Conservation (phyloP, 2,329 filamentous ascomycete species). For the Chrysoporthe austroafricana region DNA sequence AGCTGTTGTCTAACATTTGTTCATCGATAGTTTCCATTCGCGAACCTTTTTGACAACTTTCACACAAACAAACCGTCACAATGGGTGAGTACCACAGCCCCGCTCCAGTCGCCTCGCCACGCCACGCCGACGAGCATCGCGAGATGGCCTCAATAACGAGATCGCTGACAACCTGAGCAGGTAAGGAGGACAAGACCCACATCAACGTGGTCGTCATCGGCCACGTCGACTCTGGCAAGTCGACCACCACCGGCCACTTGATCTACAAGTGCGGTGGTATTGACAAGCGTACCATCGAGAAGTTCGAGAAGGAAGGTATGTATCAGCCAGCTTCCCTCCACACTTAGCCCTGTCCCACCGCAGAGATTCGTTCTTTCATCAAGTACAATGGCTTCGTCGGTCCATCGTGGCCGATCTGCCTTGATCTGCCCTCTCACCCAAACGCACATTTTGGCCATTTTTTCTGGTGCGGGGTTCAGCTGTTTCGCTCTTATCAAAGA, state of each 20-base stretch:
- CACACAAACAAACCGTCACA: constrained; percentile 24
- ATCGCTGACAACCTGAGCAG: constrained; percentile 27
- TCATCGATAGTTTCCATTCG: constrained; percentile 22
- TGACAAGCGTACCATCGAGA: constrained; percentile 99
- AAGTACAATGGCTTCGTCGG: no score
- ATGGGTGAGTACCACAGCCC: constrained; percentile 27
- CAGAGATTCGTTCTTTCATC: no score
- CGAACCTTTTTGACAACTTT: constrained; percentile 23
- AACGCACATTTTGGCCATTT: constrained; percentile 19
- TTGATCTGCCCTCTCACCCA: constrained; percentile 29
- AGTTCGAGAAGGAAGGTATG: constrained; percentile 97
- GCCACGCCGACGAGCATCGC: not conserved
- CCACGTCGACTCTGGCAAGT: constrained; percentile 99
- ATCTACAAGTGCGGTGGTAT: constrained; percentile 99
- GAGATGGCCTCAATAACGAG: not conserved
- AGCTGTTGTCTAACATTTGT: constrained; percentile 21
- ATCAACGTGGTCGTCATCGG: constrained; percentile 70
- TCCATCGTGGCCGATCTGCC: not conserved
- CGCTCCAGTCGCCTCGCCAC: constrained; percentile 1
- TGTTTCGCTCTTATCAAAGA: constrained; percentile 22
- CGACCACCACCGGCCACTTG: constrained; percentile 91
- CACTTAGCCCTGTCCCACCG: not conserved
- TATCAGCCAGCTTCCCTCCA: constrained; percentile 28
- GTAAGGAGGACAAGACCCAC: constrained; percentile 92
- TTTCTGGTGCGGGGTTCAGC: constrained; percentile 29